A percentile compares a stretch with the other conserved stretches of the same genome.
Evolutionary conservation across 2,329 filamentous ascomycete genomes (phyloP).

Genomic region (Thelonectria rubi): DNA sequence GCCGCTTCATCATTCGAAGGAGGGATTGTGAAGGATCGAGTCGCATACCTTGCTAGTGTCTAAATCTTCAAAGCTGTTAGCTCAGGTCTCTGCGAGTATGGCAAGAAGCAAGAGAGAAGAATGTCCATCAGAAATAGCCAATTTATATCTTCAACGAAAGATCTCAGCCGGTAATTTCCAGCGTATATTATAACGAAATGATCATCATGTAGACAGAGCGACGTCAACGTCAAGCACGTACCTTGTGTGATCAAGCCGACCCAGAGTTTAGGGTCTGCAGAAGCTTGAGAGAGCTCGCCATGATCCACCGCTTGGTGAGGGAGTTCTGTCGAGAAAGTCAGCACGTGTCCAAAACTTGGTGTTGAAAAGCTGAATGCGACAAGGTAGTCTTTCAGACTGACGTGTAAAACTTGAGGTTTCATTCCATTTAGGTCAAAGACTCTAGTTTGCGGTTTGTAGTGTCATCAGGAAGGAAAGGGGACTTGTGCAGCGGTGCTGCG

Average conservation of each 20-base stretch:
- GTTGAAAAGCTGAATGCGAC: conserved; percentile 28
- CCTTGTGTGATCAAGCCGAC: conserved; percentile 36
- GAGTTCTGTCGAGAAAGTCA: conserved; percentile 39
- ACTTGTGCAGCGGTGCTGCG: conserved; percentile 27
- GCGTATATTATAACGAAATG: conserved; percentile 74
- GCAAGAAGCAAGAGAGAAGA: conserved; percentile 16
- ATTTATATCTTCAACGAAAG: conserved; percentile 80
- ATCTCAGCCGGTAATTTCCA: conserved; percentile 98
- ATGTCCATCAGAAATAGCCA: conserved; percentile 81
- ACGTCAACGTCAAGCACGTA: conserved; percentile 38
- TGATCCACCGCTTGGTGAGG: conserved; percentile 43
- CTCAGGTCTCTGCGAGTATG: conserved; percentile 29
- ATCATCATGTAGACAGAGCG: conserved; percentile 59
- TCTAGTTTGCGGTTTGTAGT: conserved; percentile 91
- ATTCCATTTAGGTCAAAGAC: conserved; percentile 90
- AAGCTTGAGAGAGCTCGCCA: conserved; percentile 34
- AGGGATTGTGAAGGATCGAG: conserved; percentile 27
- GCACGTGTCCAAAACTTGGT: conserved; percentile 31
- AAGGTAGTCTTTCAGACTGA: conserved; percentile 79
- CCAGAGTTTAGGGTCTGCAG: not conserved
- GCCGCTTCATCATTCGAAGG: conserved; percentile 80
- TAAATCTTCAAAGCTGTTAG: conserved; percentile 45
- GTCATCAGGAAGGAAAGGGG: conserved; percentile 72
- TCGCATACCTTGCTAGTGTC: conserved; percentile 48
- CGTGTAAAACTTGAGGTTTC: conserved; percentile 84